Evolutionary conservation across 1,139 yeast genomes (phyloP), one percentile per base, ranked within the genome.

Genomic region (Taphrina communis): DNA sequence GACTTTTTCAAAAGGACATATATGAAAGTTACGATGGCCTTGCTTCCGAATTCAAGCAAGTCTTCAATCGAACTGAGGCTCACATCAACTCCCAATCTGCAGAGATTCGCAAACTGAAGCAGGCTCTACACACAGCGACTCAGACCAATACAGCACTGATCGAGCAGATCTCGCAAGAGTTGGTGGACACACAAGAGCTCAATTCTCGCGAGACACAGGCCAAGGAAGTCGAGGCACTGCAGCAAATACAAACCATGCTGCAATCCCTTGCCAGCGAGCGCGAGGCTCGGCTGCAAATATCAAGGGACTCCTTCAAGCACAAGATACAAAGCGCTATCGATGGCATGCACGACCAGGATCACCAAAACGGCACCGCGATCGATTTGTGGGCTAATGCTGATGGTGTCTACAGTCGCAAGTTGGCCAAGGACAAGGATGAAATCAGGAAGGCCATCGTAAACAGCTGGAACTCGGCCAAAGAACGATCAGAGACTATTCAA

Each of bases 41-140:
- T 44, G 76, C 75, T 5, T 70, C 72, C 7, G 74, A 74, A 38
- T 68, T 73, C 66, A 72, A 73, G 60, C 65, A 70, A 11, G 50
- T 74, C 36, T 73, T 73, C 67, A 74, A 68, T n/a, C 72, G 70
- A 6, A 63, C 72, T 25, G 73, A 74, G 41, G 66, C 65, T 31
- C 74, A 73, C 48, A 57, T 73, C 63, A 58, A 66, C 12, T 41
- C 66, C 11, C 75, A 74, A 56, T 58, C 69, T 9, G 62, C 63
- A 31, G 74, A 72, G 44, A 71, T 74, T 31, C 73, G 70, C 44
- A 56, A 67, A n/a, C 58, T 74, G n/a, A 73, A 71, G 39, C 67
- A 67, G 1, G 71, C 67, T 1, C 65, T 73, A 39, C 62, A 69
- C 9, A 50, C 42, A n/a, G 70, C 72, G 21, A 38, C 62, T 9